Conservation (phyloP, 345 rosid genomes). For the Carallia pectinifolia region DNA sequence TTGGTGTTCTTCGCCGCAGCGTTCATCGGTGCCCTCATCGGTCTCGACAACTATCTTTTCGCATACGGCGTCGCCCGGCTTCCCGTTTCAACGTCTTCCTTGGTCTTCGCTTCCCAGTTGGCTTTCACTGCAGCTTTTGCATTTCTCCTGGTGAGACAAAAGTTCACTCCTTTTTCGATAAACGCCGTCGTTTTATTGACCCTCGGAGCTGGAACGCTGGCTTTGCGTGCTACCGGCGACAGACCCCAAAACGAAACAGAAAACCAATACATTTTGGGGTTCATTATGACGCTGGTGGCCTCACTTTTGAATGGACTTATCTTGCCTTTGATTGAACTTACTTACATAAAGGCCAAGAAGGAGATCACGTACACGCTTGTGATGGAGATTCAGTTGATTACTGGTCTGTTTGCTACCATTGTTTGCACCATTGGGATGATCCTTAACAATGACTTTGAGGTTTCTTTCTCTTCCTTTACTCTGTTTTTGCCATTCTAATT, state of each 20-base stretch:
- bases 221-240: constrained; percentile 48
- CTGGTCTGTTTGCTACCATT: constrained; percentile 58
- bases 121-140: constrained; percentile 71
- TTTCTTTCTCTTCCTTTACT: background rate
- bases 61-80: constrained; percentile 63
- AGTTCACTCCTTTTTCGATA: constrained; percentile 53
- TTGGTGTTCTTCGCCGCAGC: constrained; percentile 38
- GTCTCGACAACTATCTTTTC: constrained; percentile 65
- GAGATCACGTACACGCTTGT: constrained; percentile 63
- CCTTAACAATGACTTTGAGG: constrained; percentile 64
- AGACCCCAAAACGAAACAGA: constrained; percentile 46
- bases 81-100: constrained; percentile 70
- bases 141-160: constrained; percentile 61
- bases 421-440: constrained; percentile 62
- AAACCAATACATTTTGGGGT: constrained; percentile 48
- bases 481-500: background rate
- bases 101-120: constrained; percentile 64
- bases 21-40: constrained; percentile 50
- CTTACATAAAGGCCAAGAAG: constrained; percentile 55
- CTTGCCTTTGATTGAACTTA: constrained; percentile 62
- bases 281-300: constrained; percentile 58
- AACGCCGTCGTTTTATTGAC: constrained; percentile 66
- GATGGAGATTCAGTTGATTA: constrained; percentile 61
- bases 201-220: constrained; percentile 62
- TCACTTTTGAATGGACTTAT: constrained; percentile 56